Percentiles rank a stretch among this genome's conserved stretches.
Evolutionary conservation across 1,284 basidiomycete species (phyloP).

Genomic region (Microbotryum scabiosae): DNA sequence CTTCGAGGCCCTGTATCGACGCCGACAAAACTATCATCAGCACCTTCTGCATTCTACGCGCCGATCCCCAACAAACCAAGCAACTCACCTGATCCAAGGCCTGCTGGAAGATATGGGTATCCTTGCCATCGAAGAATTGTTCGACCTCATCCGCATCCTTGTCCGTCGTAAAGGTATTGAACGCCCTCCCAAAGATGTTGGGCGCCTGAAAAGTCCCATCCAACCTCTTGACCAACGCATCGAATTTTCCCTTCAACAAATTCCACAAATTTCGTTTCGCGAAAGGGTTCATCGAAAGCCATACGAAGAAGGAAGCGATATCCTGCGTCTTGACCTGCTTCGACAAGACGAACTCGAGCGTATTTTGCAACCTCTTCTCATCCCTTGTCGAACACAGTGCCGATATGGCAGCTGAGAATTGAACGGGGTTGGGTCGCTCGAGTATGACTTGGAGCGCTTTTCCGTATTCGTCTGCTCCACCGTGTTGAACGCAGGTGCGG

Average conservation of each 20-base stretch:
- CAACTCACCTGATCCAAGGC: constrained; percentile 12
- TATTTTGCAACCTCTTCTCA: too few species aligned
- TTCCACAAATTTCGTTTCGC: constrained; percentile 38
- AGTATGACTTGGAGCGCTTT: constrained; percentile 36
- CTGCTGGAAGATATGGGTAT: constrained; percentile 12
- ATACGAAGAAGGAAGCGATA: constrained; percentile 30
- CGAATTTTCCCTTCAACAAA: constrained; percentile 34
- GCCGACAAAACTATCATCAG: not conserved
- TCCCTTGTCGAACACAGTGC: too few species aligned
- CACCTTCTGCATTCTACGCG: not conserved
- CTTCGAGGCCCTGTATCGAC: constrained; percentile 46
- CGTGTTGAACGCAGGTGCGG: constrained; percentile 1
- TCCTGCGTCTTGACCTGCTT: too few species aligned
- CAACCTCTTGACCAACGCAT: not conserved
- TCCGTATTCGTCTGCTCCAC: constrained; percentile 8
- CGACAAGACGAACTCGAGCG: too few species aligned
- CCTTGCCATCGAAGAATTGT: constrained; percentile 47
- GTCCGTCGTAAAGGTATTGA: constrained; percentile 52
- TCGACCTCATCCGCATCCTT: constrained; percentile 60
- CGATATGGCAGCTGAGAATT: too few species aligned
- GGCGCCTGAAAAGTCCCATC: not conserved
- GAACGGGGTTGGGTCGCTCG: too few species aligned
- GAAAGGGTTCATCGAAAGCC: constrained; percentile 34
- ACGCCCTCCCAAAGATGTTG: not conserved
- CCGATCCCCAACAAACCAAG: not conserved